Percentiles rank a stretch among this genome's conserved stretches.
Conservation (phyloP, 2,329 filamentous ascomycete genomes). For the Daldinia sp. region DNA sequence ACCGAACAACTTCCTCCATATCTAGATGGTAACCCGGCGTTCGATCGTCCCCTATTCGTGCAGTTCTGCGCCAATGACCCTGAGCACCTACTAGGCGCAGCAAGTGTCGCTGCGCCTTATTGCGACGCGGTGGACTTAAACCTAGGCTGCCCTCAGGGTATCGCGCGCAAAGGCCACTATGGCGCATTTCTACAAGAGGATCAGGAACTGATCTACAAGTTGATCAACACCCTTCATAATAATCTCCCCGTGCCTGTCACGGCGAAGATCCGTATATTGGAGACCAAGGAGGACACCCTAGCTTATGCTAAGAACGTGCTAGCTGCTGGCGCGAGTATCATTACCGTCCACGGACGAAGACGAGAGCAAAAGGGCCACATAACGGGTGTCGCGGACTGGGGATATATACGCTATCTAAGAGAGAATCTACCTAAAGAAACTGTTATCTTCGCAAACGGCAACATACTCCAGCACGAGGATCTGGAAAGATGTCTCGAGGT, state of each 20-base stretch:
- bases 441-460: constrained; percentile 96
- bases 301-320: constrained; percentile 90
- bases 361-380: constrained; percentile 96
- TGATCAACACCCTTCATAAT: constrained; percentile 84
- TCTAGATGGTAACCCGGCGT: constrained; percentile 85
- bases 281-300: constrained; percentile 85
- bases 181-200: constrained; percentile 96
- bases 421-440: constrained; percentile 86
- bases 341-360: constrained; percentile 89
- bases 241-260: constrained; percentile 86
- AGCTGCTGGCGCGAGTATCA: constrained; percentile 86
- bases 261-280: constrained; percentile 91
- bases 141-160: constrained; percentile 94
- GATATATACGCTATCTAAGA: constrained; percentile 80
- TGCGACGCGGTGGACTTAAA: constrained; percentile 97
- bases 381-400: constrained; percentile 93
- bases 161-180: constrained; percentile 89
- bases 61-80: constrained; percentile 96
- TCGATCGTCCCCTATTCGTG: constrained; percentile 91
- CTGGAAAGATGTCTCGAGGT: constrained; percentile 78
- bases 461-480: constrained; percentile 83
- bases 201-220: constrained; percentile 79
- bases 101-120: constrained; percentile 79
- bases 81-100: constrained; percentile 80
- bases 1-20: constrained; percentile 54